phyloP scores from a whole-genome alignment of 2,329 filamentous ascomycete genomes.

The Coleophoma eucalyptorum region DNA sequence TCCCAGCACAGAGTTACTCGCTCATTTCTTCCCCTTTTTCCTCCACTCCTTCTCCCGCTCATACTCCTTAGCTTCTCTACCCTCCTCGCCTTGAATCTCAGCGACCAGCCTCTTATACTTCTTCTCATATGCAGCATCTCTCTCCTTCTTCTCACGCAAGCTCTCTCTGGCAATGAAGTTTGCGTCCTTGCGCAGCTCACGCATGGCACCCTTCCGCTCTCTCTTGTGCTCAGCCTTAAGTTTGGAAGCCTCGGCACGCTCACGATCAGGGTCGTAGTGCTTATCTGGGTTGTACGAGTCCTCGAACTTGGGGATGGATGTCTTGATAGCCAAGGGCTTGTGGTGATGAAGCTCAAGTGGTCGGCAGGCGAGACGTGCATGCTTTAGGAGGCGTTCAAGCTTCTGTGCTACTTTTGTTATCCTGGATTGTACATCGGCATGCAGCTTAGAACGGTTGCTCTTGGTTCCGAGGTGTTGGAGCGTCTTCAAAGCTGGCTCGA shows the following conservation, averaged over 20 bases:
- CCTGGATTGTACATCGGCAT: constrained; percentile 13
- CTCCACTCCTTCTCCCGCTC: constrained; percentile 78
- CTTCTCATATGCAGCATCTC: constrained; percentile 90
- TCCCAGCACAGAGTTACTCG: background rate
- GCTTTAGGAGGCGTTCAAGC: constrained; percentile 50
- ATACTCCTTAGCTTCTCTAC: constrained; percentile 80
- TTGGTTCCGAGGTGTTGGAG: constrained; percentile 59
- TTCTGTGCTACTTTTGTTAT: constrained; percentile 28
- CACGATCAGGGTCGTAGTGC: constrained; percentile 94
- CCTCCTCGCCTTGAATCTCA: constrained; percentile 94
- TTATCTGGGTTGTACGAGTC: constrained; percentile 90
- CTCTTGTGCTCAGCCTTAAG: constrained; percentile 89
- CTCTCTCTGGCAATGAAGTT: constrained; percentile 91
- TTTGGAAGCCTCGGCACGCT: constrained; percentile 80
- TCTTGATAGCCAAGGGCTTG: constrained; percentile 81
- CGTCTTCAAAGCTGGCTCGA: constrained; percentile 58
- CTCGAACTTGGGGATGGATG: constrained; percentile 90
- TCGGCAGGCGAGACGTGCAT: constrained; percentile 64
- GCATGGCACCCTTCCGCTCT: constrained; percentile 89
- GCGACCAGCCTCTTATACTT: constrained; percentile 91
- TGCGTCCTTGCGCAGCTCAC: constrained; percentile 92
- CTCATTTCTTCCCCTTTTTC: constrained; percentile 56
- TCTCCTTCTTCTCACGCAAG: constrained; percentile 87
- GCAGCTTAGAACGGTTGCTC: constrained; percentile 44
- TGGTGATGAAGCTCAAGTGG: constrained; percentile 89